Base-by-base conservation (phyloP, 768 basidiomycete species). In the Tephrocybe sp. region DNA sequence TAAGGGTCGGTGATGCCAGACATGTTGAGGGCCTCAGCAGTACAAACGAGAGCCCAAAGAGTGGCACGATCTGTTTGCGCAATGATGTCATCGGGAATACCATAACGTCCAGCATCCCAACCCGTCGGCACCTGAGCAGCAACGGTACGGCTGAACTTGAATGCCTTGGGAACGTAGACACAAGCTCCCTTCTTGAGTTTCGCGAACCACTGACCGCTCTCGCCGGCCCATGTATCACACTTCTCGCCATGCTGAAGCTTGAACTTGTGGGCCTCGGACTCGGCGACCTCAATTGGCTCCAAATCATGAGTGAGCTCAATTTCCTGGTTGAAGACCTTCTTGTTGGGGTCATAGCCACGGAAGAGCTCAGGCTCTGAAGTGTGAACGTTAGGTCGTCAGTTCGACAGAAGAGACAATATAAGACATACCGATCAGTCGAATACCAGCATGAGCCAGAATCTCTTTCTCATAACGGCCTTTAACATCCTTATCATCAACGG, bases 181-280 rank as follows among this genome's bases (percentile, higher is more conserved):
- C 91, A 86, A 10, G 97, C 94, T 45, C 97, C 97, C 72, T 92
- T 96, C 86, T 98, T 98, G 79, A 98, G 86, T 73, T 98, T 97
- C 66, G 94, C 94, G 63, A 91, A 93, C 92, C 90, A 97, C 65
- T 96, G 91, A n/a, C 89, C 93, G 12, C 88, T 87, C 65, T 90
- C 88, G 39, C 84, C 87, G 0, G 86, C 86, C 94, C 94, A 98
- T 61, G 92, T 82, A 65, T 99, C 96, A 65, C 92, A 94, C 65
- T 93, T 96, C 62, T 96, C 93, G 53, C 90, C 94, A 63, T 98
- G 97, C 65, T 98, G 92, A 50, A 88, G 80, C 75, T 97, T 96
- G 84, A 96, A 98, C 63, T 90, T 94, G 56, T 88, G 80, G 2
- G 96, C 96, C 61, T 99, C 97, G 24, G 83, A 82, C 49, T 92